Evolutionary conservation across 2,329 filamentous ascomycete genomes (phyloP).

Genomic region (Simplicillium aogashimaense): DNA sequence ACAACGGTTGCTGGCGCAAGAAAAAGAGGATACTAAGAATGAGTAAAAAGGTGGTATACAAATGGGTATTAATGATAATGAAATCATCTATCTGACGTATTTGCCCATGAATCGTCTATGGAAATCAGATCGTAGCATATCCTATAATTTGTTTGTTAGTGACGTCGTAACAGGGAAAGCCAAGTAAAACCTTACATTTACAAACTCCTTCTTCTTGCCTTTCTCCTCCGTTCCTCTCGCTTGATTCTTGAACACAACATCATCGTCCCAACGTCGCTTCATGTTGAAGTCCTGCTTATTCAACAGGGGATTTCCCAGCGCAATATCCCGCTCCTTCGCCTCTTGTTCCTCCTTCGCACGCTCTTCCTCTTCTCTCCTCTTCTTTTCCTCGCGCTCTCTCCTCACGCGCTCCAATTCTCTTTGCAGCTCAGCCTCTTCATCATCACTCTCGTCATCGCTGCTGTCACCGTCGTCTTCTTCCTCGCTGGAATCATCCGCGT

Average conservation of each 20-base stretch:
- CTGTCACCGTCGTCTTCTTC: conserved; percentile 46
- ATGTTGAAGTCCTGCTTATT: conserved; percentile 84
- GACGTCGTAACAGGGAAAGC: conserved; percentile 2
- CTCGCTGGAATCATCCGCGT: conserved; percentile 58
- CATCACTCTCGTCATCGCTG: conserved; percentile 33
- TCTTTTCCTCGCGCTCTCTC: conserved; percentile 47
- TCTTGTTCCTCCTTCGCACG: conserved; percentile 73
- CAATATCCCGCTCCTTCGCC: conserved; percentile 77
- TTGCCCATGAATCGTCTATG: conserved; percentile 92
- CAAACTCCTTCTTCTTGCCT: conserved; percentile 84
- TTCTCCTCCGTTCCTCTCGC: conserved; percentile 89
- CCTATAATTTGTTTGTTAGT: conserved; percentile 34
- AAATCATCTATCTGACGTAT: conserved; percentile 41
- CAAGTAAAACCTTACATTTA: conserved; percentile 59
- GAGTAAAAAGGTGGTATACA: conserved; percentile 5
- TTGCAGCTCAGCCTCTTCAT: conserved; percentile 66
- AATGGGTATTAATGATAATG: conserved; percentile 16
- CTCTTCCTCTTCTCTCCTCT: conserved; percentile 56
- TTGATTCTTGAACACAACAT: conserved; percentile 99
- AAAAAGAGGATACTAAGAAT: conserved; percentile 10
- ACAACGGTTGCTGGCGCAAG: conserved; percentile 43
- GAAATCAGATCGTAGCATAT: conserved; percentile 89
- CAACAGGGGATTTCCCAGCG: conserved; percentile 82
- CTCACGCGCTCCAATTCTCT: conserved; percentile 92
- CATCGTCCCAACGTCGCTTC: conserved; percentile 93